A percentile compares a stretch with the other conserved stretches of the same genome.
Conservation (phyloP, 192 early-diverging fungal species). For the Entomortierella chlamydospora region DNA sequence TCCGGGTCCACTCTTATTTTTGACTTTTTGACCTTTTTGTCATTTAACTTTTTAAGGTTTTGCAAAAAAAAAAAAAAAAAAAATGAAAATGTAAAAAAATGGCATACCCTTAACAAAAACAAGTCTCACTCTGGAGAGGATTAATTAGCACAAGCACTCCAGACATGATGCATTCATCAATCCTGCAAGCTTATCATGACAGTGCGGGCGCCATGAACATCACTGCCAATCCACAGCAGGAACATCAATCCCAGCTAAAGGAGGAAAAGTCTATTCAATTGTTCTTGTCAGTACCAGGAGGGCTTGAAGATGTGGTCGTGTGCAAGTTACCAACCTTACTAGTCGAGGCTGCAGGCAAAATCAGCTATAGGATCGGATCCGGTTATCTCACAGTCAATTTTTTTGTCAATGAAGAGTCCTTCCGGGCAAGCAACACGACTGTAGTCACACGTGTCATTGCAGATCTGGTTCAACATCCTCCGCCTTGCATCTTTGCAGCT, state of each 20-base stretch:
- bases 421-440: not conserved
- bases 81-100: too few relatives aligned
- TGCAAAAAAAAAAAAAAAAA: too few relatives aligned
- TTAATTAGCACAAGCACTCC: too few relatives aligned
- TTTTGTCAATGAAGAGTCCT: not conserved
- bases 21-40: too few relatives aligned
- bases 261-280: constrained; percentile 4
- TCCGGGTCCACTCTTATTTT: too few relatives aligned
- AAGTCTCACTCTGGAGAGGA: too few relatives aligned
- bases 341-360: constrained; percentile 10
- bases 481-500: constrained; percentile 33
- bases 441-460: not conserved
- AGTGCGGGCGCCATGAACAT: not conserved
- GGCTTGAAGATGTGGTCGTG: constrained; percentile 37
- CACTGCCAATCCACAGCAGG: not conserved
- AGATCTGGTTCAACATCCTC: constrained; percentile 31
- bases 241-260: not conserved
- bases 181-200: not conserved
- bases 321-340: constrained; percentile 6
- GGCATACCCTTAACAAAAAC: too few relatives aligned
- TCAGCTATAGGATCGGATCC: constrained; percentile 24
- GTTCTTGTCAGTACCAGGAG: constrained; percentile 34
- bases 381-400: constrained; percentile 17
- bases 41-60: too few relatives aligned
- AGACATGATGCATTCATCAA: too few relatives aligned